Evolutionary conservation across 2,329 filamentous ascomycete species (phyloP), one percentile per base, ranked within the genome.

Genomic region (Leptographium flavum): DNA sequence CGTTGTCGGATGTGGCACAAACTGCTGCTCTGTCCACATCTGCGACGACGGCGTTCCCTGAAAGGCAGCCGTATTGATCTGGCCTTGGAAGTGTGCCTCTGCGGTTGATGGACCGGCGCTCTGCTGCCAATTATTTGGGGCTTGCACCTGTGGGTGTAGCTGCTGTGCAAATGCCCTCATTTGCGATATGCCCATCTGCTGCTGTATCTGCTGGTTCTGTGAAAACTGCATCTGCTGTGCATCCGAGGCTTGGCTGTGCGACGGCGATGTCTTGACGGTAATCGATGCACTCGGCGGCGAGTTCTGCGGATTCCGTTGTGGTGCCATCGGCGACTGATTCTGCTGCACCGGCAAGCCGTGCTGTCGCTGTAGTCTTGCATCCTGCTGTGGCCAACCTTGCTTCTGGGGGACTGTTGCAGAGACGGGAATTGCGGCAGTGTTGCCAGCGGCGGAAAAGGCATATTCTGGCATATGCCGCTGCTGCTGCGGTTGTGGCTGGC

Each of bases 101-200:
- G 37, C 23, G 17, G 25, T 7, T 7, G 25, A 14, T 17, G 15
- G 15, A 4, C 25, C 25, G 11, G 25, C 3, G 15, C 8, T 19
- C 19, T 13, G 27, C n/a, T 22, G 33, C 43, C 43, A 45, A 2
- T 22, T 30, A 25, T 28, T 35, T 19, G 10, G 35, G n/a, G 31
- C 27, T 31, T 44, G 41, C 13, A 52, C 3, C 49, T 39, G 37
- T 13, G 22, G 37, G 5, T 22, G 51, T 6, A 23, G 43, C 15
- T 45, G 43, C 35, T 33, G 39, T 5, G 21, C 21, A 35, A 33
- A 42, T 4, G 30, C 19, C 8, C 38, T 25, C 17, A 23, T 19
- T 9, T 42, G 40, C 17, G 22, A 17, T 2, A 33, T 42, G 4
- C 32, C 32, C 32, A 30, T 25, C 25, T 43, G 42, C 13, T 27